Base-by-base conservation (phyloP, 768 basidiomycete species). In the Suillus sp. region DNA sequence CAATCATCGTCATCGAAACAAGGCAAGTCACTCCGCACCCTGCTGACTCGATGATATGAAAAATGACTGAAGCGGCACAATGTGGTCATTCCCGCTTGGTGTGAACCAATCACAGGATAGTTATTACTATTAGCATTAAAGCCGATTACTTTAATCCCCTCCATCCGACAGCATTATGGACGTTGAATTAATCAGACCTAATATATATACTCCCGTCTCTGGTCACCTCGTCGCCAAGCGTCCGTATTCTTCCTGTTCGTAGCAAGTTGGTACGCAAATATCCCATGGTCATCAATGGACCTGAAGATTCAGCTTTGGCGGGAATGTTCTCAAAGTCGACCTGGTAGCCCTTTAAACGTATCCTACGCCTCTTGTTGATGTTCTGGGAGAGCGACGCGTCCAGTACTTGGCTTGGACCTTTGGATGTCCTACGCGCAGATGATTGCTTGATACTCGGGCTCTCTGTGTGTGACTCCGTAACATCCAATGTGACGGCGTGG, bases 191-290 rank as follows among this genome's bases (percentile, higher is more conserved):
- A 38, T 66, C 64, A 11, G 55, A 53, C 47, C 9, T 37, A 22
- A 72, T 60, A 53, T 72, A 76, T 48, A 67, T 61, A 32, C 64
- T 67, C 4, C 71, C 74, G 38, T 76, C 66, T 22, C 37, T n/a
- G 51, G 62, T 68, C 48, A 68, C 64, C 32, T 45, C 34, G 2
- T 69, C 37, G 1, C 65, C 67, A 34, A 67, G 54, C 34, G 63
- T 71, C 38, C 74, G 67, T 51, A 75, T 66, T 30, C 72, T 69
- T 22, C 74, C 74, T 7, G 75, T 74, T 51, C 65, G 75, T 64
- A 74, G 59, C 30, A 74, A 25, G 1, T 59, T 53, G 1, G n/a
- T 16, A 35, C 50, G 62, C 1, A 71, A 37, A 2, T 66, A 63
- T 9, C 45, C 27, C 63, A 66, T 16, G 22, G 64, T 60, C 55